Base-by-base conservation (phyloP, 1,284 basidiomycete genomes). In the Ganoderma lingzhi region DNA sequence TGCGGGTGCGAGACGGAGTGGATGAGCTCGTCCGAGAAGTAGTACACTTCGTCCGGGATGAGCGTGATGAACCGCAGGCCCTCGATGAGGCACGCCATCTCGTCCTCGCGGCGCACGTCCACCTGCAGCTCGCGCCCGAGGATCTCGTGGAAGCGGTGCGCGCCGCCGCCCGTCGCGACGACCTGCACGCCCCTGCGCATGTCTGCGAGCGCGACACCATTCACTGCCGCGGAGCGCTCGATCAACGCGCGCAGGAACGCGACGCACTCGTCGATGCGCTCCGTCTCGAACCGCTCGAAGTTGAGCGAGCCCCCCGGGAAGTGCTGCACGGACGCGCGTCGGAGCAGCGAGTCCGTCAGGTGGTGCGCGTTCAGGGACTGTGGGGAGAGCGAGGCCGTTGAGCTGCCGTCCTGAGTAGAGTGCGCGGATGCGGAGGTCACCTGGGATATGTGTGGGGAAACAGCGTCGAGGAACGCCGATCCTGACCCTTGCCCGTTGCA, bases 61-160 rank as follows among this genome's bases (percentile, higher is more conserved):
- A 96, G 90, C 39, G 95, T 93, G 81, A 99, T 95, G 82, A 99
- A 99, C 81, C 96, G 96, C 77, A 99, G 87, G 19, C 98, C 98
- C 73, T 97, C 94, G 74, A 99, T 99, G 76, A 99, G 83, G 78
- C 97, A 99, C 82, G 95, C 96, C 98, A 99, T 99, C 85, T 99
- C 98, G 80, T 99, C 98, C 82, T 99, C 97, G 67, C 92, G 84
- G 70, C 86, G 84, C 55, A 99, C 94, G 79, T 96, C 95, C 66
- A 99, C 95, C 35, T 88, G 92, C 4, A 99, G 84, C 71, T 90
- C 90, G 30, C 83, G 83, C 70, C 86, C 86, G 79, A 99, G 93
- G 62, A 93, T 83, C 76, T 96, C 94, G 80, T 97, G 93, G 83
- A 97, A 99, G 78, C 90, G 90, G 85, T 99, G 96, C 56, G 97